A percentile compares a stretch with the other conserved stretches of the same genome.
These are phyloP conservation scores for Imleria badia DNA, from an alignment of 768 basidiomycete species.

Conservation along the genomic window DNA sequence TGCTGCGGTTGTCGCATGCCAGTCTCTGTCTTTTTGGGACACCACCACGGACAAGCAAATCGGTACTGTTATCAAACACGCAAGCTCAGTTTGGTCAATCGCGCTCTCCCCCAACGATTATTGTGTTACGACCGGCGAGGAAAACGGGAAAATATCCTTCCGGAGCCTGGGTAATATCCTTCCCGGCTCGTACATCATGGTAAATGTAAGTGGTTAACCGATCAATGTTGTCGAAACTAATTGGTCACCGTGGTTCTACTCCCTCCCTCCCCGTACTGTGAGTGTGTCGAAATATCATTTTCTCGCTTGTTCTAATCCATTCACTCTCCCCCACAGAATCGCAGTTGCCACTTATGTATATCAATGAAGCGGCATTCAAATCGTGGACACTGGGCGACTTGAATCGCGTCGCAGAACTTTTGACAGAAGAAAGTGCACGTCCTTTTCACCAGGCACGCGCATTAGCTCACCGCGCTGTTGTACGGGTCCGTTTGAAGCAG, in stretches of 20 bases:
- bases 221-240: neutral
- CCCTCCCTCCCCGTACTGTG: neutral
- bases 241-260: neutral
- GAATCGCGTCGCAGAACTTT: neutral
- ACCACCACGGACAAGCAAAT: neutral
- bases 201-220: neutral
- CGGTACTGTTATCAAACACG: neutral
- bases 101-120: neutral
- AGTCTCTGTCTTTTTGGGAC: conserved; percentile 2
- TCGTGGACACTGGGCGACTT: neutral
- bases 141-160: neutral
- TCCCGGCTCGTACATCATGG: neutral
- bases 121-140: neutral
- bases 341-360: neutral
- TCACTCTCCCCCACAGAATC: neutral
- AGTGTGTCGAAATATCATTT: neutral
- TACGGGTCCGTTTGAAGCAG: neutral
- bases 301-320: neutral
- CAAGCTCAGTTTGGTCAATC: neutral
- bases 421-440: neutral
- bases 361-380: neutral
- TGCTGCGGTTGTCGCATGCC: neutral
- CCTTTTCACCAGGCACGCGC: neutral
- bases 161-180: neutral
- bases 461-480: neutral